Percentiles rank a stretch among this genome's conserved stretches.
Evolutionary conservation across 2,329 filamentous ascomycete species (phyloP).

Genomic region (Fusarium aywerte): DNA sequence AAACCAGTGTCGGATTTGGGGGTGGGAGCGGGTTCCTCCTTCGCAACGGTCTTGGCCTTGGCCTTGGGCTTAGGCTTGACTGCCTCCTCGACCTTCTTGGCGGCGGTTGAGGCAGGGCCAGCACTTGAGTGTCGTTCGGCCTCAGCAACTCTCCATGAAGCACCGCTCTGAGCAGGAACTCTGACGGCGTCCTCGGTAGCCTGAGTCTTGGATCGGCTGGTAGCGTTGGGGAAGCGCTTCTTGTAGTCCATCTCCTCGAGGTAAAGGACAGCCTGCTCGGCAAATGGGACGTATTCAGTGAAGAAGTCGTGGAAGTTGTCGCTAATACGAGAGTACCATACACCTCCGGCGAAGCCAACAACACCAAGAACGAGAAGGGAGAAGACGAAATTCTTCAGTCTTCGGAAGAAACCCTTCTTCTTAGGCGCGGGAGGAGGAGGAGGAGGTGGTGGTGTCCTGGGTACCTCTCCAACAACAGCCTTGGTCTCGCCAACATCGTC

Average conservation of each 20-base stretch:
- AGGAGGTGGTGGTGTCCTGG: conserved; percentile 48
- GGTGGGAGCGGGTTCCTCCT: conserved; percentile 48
- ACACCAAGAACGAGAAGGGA: conserved; percentile 80
- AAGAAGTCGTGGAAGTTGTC: conserved; percentile 99
- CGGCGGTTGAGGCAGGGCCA: conserved; percentile 49
- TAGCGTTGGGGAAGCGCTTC: conserved; percentile 75
- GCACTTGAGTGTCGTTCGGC: conserved; percentile 71
- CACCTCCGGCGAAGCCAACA: conserved; percentile 84
- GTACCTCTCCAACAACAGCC: conserved; percentile 53
- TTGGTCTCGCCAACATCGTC: conserved; percentile 54
- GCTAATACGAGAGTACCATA: conserved; percentile 91
- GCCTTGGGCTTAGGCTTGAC: conserved; percentile 50
- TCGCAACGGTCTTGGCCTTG: conserved; percentile 41
- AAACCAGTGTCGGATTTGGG: conserved; percentile 50
- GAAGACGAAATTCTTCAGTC: conserved; percentile 80
- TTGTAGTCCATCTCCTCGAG: conserved; percentile 95
- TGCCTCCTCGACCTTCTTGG: conserved; percentile 47
- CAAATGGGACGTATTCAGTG: conserved; percentile 94
- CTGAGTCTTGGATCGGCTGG: conserved; percentile 58
- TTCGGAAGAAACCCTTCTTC: conserved; percentile 74
- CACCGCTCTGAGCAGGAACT: conserved; percentile 85
- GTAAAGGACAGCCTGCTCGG: conserved; percentile 93
- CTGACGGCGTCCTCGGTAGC: conserved; percentile 77
- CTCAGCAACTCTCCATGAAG: conserved; percentile 80
- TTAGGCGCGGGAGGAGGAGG: conserved; percentile 52